Evolutionary conservation across 1,284 basidiomycete species (phyloP).

Genomic region (Sphaerobolus stellatus): DNA sequence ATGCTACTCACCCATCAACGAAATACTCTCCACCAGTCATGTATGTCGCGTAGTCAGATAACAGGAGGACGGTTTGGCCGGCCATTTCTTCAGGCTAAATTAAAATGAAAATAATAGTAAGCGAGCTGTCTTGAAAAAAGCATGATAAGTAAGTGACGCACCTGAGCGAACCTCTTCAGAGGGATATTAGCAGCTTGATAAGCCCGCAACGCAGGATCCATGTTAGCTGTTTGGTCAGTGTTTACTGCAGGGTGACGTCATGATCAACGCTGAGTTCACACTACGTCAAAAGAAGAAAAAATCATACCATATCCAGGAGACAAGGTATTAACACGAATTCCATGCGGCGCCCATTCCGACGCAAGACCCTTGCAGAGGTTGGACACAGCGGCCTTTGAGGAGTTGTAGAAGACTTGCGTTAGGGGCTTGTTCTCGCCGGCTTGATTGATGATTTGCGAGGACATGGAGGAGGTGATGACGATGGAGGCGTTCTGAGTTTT

Average conservation of each 20-base stretch:
- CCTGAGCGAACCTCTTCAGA: conserved; percentile 42
- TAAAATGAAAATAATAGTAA: background rate
- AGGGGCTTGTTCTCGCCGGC: conserved; percentile 30
- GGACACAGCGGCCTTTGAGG: conserved; percentile 59
- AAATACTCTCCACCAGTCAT: conserved; percentile 45
- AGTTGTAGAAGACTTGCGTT: conserved; percentile 55
- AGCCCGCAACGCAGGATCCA: conserved; percentile 34
- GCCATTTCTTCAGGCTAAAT: conserved; percentile 44
- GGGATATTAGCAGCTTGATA: conserved; percentile 39
- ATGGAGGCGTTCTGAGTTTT: conserved; percentile 35
- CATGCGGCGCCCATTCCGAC: conserved; percentile 54
- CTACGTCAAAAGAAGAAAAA: background rate
- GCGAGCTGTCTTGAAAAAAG: background rate
- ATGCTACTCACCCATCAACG: conserved; percentile 46
- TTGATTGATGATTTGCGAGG: conserved; percentile 49
- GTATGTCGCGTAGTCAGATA: conserved; percentile 42
- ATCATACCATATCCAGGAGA: conserved; percentile 57
- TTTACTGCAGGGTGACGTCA: conserved; percentile 32
- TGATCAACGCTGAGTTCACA: conserved; percentile 17
- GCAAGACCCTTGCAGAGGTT: conserved; percentile 57
- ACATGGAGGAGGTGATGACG: conserved; percentile 52
- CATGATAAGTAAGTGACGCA: conserved; percentile 7
- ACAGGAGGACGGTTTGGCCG: conserved; percentile 42
- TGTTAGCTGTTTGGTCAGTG: conserved; percentile 37
- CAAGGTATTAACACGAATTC: conserved; percentile 60